phyloP scores from a whole-genome alignment of 495 filamentous ascomycete genomes.

The Aspergillus conjunctus region DNA sequence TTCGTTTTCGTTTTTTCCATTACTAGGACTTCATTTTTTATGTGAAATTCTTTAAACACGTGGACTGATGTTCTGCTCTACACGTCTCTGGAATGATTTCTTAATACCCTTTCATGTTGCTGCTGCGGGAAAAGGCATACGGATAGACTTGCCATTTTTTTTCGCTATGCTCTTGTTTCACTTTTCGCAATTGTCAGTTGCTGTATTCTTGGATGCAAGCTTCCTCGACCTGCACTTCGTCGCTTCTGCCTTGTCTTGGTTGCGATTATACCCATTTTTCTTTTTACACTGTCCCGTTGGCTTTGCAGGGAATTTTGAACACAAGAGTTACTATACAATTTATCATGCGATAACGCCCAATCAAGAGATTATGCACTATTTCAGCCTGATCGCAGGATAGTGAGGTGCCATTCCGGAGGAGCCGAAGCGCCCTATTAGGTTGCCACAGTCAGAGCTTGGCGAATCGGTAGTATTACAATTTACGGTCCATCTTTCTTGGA shows the following conservation, averaged over 20 bases:
- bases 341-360: constrained; percentile 7
- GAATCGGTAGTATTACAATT: background rate
- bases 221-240: background rate
- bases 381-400: background rate
- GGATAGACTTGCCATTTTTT: constrained; percentile 26
- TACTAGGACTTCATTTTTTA: constrained; percentile 17
- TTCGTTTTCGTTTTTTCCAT: constrained; percentile 18
- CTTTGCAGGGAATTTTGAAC: constrained; percentile 3
- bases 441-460: background rate
- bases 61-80: constrained; percentile 19
- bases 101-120: constrained; percentile 33
- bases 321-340: constrained; percentile 3
- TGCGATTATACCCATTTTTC: constrained; percentile 14
- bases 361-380: constrained; percentile 1
- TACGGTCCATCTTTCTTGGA: background rate
- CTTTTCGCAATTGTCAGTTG: constrained; percentile 2
- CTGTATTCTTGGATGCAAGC: constrained; percentile 5
- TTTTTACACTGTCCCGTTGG: constrained; percentile 3
- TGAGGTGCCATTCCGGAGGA: background rate
- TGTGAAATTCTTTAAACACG: constrained; percentile 18
- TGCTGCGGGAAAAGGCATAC: constrained; percentile 31
- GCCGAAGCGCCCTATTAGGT: background rate
- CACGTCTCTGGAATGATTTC: constrained; percentile 23
- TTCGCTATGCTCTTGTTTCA: constrained; percentile 6
- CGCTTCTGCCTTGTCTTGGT: constrained; percentile 8